Base-by-base conservation (phyloP, 768 basidiomycete species). In the Lyophyllum atratum region DNA sequence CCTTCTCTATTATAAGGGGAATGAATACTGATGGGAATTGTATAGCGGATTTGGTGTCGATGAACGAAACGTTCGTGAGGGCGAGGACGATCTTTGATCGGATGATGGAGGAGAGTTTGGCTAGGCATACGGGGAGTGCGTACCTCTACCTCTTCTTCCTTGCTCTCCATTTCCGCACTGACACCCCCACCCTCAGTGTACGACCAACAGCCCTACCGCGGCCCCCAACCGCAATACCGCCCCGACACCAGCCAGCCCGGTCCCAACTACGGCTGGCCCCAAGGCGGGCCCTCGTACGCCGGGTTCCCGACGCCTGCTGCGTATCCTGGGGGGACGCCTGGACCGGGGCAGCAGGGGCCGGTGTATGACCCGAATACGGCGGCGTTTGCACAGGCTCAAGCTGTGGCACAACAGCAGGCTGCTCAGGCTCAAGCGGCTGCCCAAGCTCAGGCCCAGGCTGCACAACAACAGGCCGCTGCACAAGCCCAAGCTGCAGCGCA, bases 31-130 rank as follows among this genome's bases (percentile, higher is more conserved):
- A n/a, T n/a, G n/a, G n/a, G n/a, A n/a, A n/a, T n/a, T n/a, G n/a
- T n/a, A n/a, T n/a, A 14, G 95, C 95, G 55, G 96, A 98, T 71
- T 79, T 98, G 29, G 89, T 95, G 6, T 86, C 89, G 2, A 95
- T 98, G 91, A 95, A 95, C 70, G 93, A 95, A 72, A 93, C 87
- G 17, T 97, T 98, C 65, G 82, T 95, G 26, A 85, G 89, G 42
- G 95, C 95, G 4, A 81, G 92, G 46, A 85, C 86, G 15, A 92
- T 95, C 53, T 98, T 95, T 65, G 95, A 97, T 67, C 77, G 87
- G 29, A 92, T 97, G 89, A 93, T 95, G 86, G 92, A 94, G 67
- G 93, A 94, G 59, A 91, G 89, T 64, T 74, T 94, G 28, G 87
- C 90, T 4, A 78, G 88, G 56, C 88, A 92, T 64, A 79, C 84